These are phyloP conservation scores for Trichoderma virens DNA, from an alignment of 495 filamentous ascomycete species.

Conservation along the genomic window DNA sequence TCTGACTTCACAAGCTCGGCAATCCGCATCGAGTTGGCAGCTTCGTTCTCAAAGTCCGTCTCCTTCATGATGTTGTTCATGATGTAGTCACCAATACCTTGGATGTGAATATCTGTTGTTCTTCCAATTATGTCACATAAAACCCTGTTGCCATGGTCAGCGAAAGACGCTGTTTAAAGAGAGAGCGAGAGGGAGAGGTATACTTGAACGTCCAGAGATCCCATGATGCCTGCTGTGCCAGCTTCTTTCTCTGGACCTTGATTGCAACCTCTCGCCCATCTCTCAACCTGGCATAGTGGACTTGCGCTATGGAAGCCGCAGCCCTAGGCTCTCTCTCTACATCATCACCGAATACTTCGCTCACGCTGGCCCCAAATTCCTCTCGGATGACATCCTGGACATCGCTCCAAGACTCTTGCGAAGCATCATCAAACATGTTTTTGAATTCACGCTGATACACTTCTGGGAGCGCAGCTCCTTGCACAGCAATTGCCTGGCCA, in stretches of 20 bases:
- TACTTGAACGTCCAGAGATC: slow-evolving; percentile 94
- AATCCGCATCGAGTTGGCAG: slow-evolving; percentile 80
- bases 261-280: slow-evolving; percentile 88
- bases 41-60: slow-evolving; percentile 91
- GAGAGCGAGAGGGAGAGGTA: slow-evolving; percentile 17
- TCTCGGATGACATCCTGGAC: slow-evolving; percentile 79
- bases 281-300: slow-evolving; percentile 80
- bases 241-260: slow-evolving; percentile 95
- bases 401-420: slow-evolving; percentile 83
- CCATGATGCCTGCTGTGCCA: slow-evolving; percentile 80
- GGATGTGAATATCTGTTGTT: slow-evolving; percentile 82
- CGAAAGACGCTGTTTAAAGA: not conserved
- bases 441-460: slow-evolving; percentile 94
- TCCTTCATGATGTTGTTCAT: slow-evolving; percentile 79
- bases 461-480: slow-evolving; percentile 82
- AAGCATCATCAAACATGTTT: slow-evolving; percentile 95
- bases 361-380: slow-evolving; percentile 74
- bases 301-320: slow-evolving; percentile 88
- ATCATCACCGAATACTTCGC: slow-evolving; percentile 84
- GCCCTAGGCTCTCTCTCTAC: slow-evolving; percentile 82
- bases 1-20: slow-evolving; percentile 69
- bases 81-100: slow-evolving; percentile 82
- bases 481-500: slow-evolving; percentile 96
- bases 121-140: slow-evolving; percentile 68
- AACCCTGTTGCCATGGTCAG: slow-evolving; percentile 37